phyloP scores from a whole-genome alignment of 352 stramenopile genomes.

The Pythium graminicola region DNA sequence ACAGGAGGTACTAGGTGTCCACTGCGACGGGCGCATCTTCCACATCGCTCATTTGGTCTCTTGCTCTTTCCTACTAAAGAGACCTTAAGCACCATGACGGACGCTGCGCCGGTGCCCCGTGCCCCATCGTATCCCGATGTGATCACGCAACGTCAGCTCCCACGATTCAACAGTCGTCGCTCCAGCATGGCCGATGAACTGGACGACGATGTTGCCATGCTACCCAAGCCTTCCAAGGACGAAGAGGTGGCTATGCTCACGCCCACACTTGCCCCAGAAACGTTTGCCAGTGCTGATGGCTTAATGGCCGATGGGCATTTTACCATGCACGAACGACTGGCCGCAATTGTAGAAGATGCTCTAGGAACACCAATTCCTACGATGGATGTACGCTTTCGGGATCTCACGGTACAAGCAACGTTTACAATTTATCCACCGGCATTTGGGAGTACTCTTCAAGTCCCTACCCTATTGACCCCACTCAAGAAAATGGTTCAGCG shows the following conservation, averaged over 20 bases:
- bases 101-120: neutral
- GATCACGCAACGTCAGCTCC: slow-evolving; percentile 21
- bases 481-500: slow-evolving; percentile 25
- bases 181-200: neutral
- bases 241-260: neutral
- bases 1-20: too few species aligned
- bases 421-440: slow-evolving; percentile 13
- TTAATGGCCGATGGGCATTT: slow-evolving; percentile 40
- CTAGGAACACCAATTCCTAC: slow-evolving; percentile 38
- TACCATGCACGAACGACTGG: slow-evolving; percentile 46
- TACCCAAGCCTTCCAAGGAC: too few species aligned
- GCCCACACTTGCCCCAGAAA: slow-evolving; percentile 22
- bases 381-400: slow-evolving; percentile 46
- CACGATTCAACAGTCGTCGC: slow-evolving; percentile 30
- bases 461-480: slow-evolving; percentile 35
- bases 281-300: slow-evolving; percentile 36
- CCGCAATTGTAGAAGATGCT: slow-evolving; percentile 30
- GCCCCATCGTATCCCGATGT: slow-evolving; percentile 1
- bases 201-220: neutral
- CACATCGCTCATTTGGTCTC: too few species aligned
- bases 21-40: too few species aligned
- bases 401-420: slow-evolving; percentile 39
- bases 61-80: too few species aligned
- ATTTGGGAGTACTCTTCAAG: slow-evolving; percentile 13
- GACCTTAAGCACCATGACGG: neutral